These are phyloP conservation scores for Cicer judaicum DNA, from an alignment of 306 rosid species.

Conservation along the genomic window DNA sequence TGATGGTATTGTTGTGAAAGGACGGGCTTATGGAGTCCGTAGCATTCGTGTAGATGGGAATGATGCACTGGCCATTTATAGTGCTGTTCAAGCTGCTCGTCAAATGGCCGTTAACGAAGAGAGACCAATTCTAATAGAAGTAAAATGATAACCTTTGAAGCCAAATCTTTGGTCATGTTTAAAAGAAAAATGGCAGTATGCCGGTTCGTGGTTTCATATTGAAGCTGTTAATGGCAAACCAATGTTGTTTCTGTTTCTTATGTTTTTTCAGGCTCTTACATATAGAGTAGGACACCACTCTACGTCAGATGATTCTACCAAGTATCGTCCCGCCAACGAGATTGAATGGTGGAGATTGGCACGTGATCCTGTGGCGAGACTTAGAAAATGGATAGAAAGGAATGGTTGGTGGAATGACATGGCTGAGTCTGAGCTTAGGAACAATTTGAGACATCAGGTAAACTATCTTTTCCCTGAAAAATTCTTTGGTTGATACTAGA, in stretches of 20 bases:
- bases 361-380: slow-evolving; percentile 78
- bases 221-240: slow-evolving; percentile 31
- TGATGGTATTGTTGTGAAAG: slow-evolving; percentile 86
- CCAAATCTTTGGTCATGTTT: slow-evolving; percentile 3
- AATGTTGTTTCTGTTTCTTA: slow-evolving; percentile 37
- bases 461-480: slow-evolving; percentile 38
- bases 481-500: slow-evolving; percentile 1
- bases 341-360: slow-evolving; percentile 79
- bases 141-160: slow-evolving; percentile 40
- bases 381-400: slow-evolving; percentile 90
- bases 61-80: slow-evolving; percentile 82
- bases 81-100: slow-evolving; percentile 81
- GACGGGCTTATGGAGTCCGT: slow-evolving; percentile 82
- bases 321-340: slow-evolving; percentile 77
- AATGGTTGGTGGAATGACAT: slow-evolving; percentile 81
- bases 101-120: slow-evolving; percentile 77
- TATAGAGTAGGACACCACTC: slow-evolving; percentile 96
- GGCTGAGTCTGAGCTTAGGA: slow-evolving; percentile 71
- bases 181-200: not conserved
- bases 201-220: slow-evolving; percentile 16
- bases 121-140: slow-evolving; percentile 89
- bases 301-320: slow-evolving; percentile 97
- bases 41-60: slow-evolving; percentile 95
- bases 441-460: slow-evolving; percentile 68
- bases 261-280: slow-evolving; percentile 72